A percentile compares a stretch with the other conserved stretches of the same genome.
These are phyloP conservation scores for Arachis monticola DNA, from an alignment of 331 rosid species.

Conservation along the genomic window DNA sequence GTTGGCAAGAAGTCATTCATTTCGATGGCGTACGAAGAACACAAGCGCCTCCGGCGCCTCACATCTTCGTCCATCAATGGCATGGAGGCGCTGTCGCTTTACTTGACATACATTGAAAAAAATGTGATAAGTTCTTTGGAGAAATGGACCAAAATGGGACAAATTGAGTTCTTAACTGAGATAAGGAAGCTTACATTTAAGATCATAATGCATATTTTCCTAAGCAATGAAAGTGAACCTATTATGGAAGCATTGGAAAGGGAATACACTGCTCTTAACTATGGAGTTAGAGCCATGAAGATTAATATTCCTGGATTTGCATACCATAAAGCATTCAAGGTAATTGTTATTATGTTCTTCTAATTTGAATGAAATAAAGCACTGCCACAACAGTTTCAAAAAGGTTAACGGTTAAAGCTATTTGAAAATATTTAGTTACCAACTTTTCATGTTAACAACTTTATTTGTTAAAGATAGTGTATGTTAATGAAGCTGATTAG, in stretches of 20 bases:
- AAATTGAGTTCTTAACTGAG: slow-evolving; percentile 72
- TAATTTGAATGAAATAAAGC: background rate
- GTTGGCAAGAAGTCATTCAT: slow-evolving; percentile 82
- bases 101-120: slow-evolving; percentile 69
- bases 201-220: slow-evolving; percentile 83
- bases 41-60: slow-evolving; percentile 75
- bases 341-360: slow-evolving; percentile 32
- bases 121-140: slow-evolving; percentile 59
- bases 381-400: background rate
- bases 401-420: background rate
- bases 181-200: slow-evolving; percentile 73
- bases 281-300: slow-evolving; percentile 87
- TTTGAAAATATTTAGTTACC: too few species aligned
- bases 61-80: slow-evolving; percentile 90
- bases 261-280: slow-evolving; percentile 73
- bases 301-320: slow-evolving; percentile 92
- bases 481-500: background rate
- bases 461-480: background rate
- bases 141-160: slow-evolving; percentile 71
- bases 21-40: slow-evolving; percentile 68
- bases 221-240: slow-evolving; percentile 73
- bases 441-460: too few species aligned
- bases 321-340: slow-evolving; percentile 80
- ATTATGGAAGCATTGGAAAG: slow-evolving; percentile 74
- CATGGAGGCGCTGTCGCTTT: slow-evolving; percentile 63